Evolutionary conservation across 1,284 basidiomycete species (phyloP).

Genomic region (Anthracocystis walkeri): DNA sequence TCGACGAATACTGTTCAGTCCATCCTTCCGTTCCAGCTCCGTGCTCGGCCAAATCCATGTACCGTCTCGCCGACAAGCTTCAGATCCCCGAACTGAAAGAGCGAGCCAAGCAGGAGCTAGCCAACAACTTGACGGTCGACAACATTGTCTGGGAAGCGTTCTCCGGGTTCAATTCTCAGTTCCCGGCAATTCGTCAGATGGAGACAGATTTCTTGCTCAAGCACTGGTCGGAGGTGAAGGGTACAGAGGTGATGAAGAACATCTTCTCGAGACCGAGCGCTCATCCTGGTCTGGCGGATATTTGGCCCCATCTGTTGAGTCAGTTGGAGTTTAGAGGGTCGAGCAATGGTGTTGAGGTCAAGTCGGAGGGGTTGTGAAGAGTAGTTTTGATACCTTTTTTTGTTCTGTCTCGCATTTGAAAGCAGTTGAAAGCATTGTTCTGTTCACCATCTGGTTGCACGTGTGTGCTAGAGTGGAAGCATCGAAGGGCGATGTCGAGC

Average conservation of each 20-base stretch:
- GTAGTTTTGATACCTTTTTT: constrained; percentile 1
- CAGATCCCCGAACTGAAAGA: constrained; percentile 78
- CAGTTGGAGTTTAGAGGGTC: constrained; percentile 54
- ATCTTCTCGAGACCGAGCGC: constrained; percentile 72
- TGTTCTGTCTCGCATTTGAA: not conserved
- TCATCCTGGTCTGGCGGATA: constrained; percentile 61
- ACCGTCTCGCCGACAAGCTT: constrained; percentile 78
- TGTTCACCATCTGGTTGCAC: not conserved
- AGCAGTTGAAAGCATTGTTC: not conserved
- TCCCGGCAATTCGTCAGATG: constrained; percentile 81
- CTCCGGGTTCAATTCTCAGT: constrained; percentile 83
- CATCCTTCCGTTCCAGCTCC: constrained; percentile 77
- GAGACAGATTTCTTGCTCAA: constrained; percentile 61
- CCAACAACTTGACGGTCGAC: constrained; percentile 78
- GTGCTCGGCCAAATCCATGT: constrained; percentile 88
- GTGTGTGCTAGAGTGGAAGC: not conserved
- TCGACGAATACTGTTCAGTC: constrained; percentile 46
- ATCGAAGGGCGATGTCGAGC: not conserved
- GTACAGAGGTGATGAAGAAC: constrained; percentile 81
- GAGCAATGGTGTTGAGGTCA: constrained; percentile 7
- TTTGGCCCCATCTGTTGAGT: constrained; percentile 59
- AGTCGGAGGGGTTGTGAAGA: not conserved
- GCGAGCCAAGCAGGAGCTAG: constrained; percentile 81
- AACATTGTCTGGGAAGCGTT: constrained; percentile 89
- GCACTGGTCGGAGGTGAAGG: constrained; percentile 84